Conservation (phyloP, 2,329 filamentous ascomycete species). For the Pyricularia sp. region DNA sequence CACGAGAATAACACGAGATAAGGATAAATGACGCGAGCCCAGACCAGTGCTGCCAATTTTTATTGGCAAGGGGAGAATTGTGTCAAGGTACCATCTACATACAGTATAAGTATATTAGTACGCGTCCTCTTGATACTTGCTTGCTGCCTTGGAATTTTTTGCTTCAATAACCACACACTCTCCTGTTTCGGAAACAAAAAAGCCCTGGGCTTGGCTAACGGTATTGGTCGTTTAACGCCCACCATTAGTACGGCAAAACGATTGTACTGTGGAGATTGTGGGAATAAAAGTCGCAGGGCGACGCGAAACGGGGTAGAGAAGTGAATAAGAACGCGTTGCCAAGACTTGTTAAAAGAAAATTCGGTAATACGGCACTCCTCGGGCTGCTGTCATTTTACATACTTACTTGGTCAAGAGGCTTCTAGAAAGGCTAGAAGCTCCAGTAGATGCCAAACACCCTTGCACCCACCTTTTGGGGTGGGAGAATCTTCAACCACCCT, state of each 20-base stretch:
- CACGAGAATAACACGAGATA: neutral
- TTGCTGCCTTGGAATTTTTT: neutral
- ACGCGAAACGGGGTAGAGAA: neutral
- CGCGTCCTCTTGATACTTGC: too few species aligned
- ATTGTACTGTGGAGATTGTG: neutral
- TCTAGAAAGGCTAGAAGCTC: neutral
- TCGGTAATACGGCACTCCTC: neutral
- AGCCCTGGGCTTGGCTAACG: too few species aligned
- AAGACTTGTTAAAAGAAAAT: neutral
- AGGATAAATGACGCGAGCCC: neutral
- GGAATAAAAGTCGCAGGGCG: neutral
- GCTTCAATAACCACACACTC: neutral
- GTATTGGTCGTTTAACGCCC: too few species aligned
- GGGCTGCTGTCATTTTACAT: neutral
- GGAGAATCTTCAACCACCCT: neutral
- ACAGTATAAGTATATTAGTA: too few species aligned
- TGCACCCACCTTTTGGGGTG: too few species aligned
- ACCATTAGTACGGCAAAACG: neutral
- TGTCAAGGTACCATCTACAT: neutral
- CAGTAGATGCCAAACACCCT: neutral
- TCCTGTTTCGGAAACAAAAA: neutral
- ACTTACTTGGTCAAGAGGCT: neutral
- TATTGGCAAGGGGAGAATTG: neutral
- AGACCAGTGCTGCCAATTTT: neutral
- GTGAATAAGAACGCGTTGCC: neutral